Percentiles rank a stretch among this genome's conserved stretches.
phyloP scores from a whole-genome alignment of 2,329 filamentous ascomycete genomes.

The Cladosporium sp. region DNA sequence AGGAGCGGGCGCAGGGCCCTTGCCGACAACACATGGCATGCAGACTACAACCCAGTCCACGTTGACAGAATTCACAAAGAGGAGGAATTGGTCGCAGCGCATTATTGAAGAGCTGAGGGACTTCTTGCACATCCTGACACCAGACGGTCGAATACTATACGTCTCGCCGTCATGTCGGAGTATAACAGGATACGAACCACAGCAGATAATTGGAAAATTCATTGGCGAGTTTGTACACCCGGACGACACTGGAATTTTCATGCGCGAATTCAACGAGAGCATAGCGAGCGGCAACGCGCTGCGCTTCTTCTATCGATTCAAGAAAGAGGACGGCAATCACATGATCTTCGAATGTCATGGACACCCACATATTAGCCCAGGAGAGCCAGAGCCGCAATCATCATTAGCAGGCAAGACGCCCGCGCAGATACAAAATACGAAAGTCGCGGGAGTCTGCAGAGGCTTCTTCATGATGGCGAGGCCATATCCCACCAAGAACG shows the following conservation, averaged over 20 bases:
- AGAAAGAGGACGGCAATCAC: constrained; percentile 71
- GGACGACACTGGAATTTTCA: constrained; percentile 80
- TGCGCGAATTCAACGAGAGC: constrained; percentile 85
- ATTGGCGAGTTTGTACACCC: constrained; percentile 82
- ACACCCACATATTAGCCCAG: constrained; percentile 78
- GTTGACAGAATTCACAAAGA: constrained; percentile 66
- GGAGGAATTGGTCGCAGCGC: constrained; percentile 80
- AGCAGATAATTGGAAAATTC: constrained; percentile 72
- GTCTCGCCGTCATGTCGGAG: constrained; percentile 75
- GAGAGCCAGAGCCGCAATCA: background rate
- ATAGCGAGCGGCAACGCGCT: constrained; percentile 79
- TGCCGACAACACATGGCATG: constrained; percentile 57
- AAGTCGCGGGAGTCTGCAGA: constrained; percentile 67
- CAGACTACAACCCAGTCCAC: constrained; percentile 54
- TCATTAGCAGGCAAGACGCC: constrained; percentile 37
- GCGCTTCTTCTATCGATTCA: constrained; percentile 84
- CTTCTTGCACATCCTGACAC: constrained; percentile 82
- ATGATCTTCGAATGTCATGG: constrained; percentile 89
- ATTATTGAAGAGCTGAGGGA: constrained; percentile 89
- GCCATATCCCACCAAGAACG: constrained; percentile 86
- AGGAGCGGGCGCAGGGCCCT: constrained; percentile 56
- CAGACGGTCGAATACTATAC: constrained; percentile 80
- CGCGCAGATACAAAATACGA: constrained; percentile 9
- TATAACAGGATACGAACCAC: constrained; percentile 73
- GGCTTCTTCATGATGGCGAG: constrained; percentile 93